Conservation (phyloP, 352 stramenopile genomes). For the Aphanomyces stellatus region DNA sequence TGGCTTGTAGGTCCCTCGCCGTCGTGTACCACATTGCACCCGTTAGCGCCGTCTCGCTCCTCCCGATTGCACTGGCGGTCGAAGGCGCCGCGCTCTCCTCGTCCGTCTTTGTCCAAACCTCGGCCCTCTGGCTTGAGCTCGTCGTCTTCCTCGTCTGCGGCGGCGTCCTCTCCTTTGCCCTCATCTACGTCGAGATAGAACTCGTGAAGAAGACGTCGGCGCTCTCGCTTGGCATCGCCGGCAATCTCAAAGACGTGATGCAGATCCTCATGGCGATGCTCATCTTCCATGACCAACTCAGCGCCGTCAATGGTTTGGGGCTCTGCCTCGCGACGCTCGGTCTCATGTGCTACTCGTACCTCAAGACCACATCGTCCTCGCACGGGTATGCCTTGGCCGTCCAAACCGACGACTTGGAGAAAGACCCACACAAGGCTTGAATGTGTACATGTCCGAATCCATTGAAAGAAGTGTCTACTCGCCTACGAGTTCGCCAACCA, state of each 20-base stretch:
- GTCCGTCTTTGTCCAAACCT: constrained; percentile 53
- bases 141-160: constrained; percentile 58
- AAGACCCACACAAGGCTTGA: no score
- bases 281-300: constrained; percentile 65
- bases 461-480: no score
- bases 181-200: constrained; percentile 78
- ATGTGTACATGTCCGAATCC: no score
- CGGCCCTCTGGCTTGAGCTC: constrained; percentile 37
- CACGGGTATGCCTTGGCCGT: neutral
- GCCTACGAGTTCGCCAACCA: no score
- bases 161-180: constrained; percentile 55
- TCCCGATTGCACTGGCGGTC: constrained; percentile 53
- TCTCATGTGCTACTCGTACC: constrained; percentile 67
- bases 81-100: constrained; percentile 37
- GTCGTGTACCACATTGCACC: constrained; percentile 82
- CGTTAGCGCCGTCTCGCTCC: constrained; percentile 49
- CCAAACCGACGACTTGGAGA: neutral
- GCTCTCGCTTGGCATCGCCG: constrained; percentile 66
- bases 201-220: constrained; percentile 77
- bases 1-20: constrained; percentile 35
- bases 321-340: constrained; percentile 60
- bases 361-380: constrained; percentile 39
- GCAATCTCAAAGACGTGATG: constrained; percentile 72
- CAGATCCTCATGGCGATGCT: constrained; percentile 69
- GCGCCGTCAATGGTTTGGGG: constrained; percentile 49